A percentile compares a stretch with the other conserved stretches of the same genome.
These are phyloP conservation scores for Candida argentea DNA, from an alignment of 805 yeast species.

Conservation along the genomic window DNA sequence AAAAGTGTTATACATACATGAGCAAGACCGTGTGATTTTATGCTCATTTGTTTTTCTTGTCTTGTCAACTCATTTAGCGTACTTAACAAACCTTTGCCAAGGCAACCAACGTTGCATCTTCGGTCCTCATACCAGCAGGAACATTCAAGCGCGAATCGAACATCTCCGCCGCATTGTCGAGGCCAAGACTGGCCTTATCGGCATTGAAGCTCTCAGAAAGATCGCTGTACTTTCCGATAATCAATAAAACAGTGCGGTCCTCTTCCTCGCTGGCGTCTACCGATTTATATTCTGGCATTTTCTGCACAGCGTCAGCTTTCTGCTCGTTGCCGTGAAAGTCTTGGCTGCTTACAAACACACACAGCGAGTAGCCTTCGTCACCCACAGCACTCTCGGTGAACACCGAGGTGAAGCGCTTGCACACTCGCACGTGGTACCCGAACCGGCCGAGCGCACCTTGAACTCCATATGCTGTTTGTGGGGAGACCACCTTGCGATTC, in stretches of 20 bases:
- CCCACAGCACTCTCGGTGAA: constrained; percentile 57
- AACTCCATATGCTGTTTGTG: constrained; percentile 58
- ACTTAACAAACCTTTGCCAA: constrained; percentile 23
- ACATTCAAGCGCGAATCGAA: constrained; percentile 55
- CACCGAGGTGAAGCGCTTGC: constrained; percentile 46
- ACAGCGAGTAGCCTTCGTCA: constrained; percentile 57
- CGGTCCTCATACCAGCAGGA: constrained; percentile 50
- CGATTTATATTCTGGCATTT: constrained; percentile 5
- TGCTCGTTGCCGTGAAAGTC: constrained; percentile 39
- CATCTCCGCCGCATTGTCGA: constrained; percentile 47
- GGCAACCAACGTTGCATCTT: constrained; percentile 60
- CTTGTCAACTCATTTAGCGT: not conserved
- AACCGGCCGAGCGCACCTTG: constrained; percentile 50
- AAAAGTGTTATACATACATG: constrained; percentile 2
- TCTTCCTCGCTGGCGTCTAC: constrained; percentile 12
- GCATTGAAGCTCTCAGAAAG: constrained; percentile 40
- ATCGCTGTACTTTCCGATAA: constrained; percentile 57
- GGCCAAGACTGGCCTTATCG: constrained; percentile 42
- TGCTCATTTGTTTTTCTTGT: not conserved
- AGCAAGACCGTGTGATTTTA: not conserved
- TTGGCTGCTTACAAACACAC: constrained; percentile 58
- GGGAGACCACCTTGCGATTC: constrained; percentile 55
- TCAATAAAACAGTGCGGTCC: constrained; percentile 34
- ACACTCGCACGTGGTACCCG: constrained; percentile 70
- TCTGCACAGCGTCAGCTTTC: constrained; percentile 16